Evolutionary conservation across 768 basidiomycete genomes (phyloP).

Genomic region (Myochromella boudieri): DNA sequence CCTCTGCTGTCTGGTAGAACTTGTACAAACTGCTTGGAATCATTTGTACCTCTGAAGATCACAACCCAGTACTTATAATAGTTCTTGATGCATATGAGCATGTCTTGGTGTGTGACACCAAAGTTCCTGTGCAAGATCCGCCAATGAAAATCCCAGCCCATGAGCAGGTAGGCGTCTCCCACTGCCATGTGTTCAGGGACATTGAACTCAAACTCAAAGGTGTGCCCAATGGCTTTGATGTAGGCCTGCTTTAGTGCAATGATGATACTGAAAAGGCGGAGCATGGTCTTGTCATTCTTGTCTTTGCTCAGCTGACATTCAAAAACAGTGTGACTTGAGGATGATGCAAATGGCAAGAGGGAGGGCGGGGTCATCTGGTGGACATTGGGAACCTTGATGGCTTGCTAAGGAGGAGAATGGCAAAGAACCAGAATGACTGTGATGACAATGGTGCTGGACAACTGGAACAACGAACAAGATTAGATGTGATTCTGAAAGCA

Average conservation of each 20-base stretch:
- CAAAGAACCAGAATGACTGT: too few species aligned
- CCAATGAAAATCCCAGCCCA: slow-evolving; percentile 91
- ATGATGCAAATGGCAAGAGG: too few species aligned
- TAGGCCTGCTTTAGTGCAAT: slow-evolving; percentile 81
- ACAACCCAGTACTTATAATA: slow-evolving; percentile 76
- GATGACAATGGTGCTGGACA: too few species aligned
- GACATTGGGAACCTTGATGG: too few species aligned
- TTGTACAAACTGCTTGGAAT: too few species aligned
- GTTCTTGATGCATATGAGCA: slow-evolving; percentile 63
- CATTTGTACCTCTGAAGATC: slow-evolving; percentile 67
- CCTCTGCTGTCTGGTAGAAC: too few species aligned
- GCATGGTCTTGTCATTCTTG: slow-evolving; percentile 58
- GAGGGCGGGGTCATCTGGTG: too few species aligned
- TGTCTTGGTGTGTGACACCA: slow-evolving; percentile 58
- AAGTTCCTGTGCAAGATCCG: slow-evolving; percentile 74
- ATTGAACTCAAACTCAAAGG: slow-evolving; percentile 80
- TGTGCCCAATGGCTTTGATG: slow-evolving; percentile 82
- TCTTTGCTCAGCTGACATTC: too few species aligned
- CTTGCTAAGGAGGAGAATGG: too few species aligned
- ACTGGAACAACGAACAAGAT: too few species aligned
- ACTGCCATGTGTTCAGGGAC: slow-evolving; percentile 57
- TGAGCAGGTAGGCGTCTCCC: slow-evolving; percentile 67
- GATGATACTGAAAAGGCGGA: slow-evolving; percentile 75
- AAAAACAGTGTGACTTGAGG: too few species aligned
- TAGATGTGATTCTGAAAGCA: too few species aligned